phyloP scores from a whole-genome alignment of 129 eudicot species.

The Escallonia herrerae region DNA sequence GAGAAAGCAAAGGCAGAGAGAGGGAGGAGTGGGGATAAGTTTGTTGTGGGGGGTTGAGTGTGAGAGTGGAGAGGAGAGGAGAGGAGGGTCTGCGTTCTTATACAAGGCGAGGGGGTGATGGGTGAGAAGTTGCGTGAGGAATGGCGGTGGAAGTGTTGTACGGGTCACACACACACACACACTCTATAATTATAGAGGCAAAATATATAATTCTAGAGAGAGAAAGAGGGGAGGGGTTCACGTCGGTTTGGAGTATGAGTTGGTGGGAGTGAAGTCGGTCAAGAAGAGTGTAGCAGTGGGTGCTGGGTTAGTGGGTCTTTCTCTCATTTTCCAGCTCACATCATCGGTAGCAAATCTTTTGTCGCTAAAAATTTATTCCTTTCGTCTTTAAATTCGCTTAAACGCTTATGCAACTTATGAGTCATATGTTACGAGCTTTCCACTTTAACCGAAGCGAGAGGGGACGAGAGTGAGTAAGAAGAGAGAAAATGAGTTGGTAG shows the following conservation, averaged over 20 bases:
- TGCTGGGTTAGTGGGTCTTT: constrained; percentile 4
- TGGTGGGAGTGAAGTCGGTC: constrained; percentile 55
- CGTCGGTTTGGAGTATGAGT: constrained; percentile 16
- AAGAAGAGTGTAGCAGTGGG: constrained; percentile 34
- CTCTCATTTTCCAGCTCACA: too few species aligned
- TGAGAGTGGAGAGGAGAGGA: constrained; percentile 11
- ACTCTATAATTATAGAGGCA: too few species aligned
- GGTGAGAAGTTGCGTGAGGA: constrained; percentile 52
- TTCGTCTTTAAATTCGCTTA: too few species aligned
- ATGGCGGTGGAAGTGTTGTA: constrained; percentile 55
- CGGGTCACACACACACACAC: background rate
- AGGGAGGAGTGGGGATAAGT: background rate
- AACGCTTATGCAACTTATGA: too few species aligned
- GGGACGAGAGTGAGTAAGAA: too few species aligned
- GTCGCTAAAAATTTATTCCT: too few species aligned
- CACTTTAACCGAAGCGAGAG: too few species aligned
- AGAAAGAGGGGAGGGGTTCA: constrained; percentile 19
- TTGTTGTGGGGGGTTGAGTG: constrained; percentile 9
- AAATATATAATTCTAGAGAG: background rate
- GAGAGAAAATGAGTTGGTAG: too few species aligned
- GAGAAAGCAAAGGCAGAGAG: background rate
- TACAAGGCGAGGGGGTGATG: background rate
- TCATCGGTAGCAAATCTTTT: background rate
- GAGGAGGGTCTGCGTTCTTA: constrained; percentile 2
- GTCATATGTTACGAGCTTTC: too few species aligned